Evolutionary conservation across 148 eudicot species (phyloP), one percentile per base, ranked within the genome.

Genomic region (Dysphania ambrosioides): DNA sequence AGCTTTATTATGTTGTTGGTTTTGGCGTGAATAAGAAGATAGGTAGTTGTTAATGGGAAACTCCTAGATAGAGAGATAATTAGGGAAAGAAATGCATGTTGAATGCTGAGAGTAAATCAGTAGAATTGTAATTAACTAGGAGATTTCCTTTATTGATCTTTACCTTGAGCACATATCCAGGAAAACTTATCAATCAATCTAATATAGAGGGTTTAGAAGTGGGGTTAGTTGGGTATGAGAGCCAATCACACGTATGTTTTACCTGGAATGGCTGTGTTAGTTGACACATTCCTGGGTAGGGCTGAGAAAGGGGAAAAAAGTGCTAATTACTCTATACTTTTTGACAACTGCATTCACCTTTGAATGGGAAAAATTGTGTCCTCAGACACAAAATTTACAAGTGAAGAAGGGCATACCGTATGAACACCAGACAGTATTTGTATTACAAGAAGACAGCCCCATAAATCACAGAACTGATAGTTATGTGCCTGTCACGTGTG

Each of bases 401-500:
- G 18, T 59, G 64, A 60, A 60, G 65, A n/a, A 11, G 35, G 65
- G 65, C 32, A 29, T 29, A 60, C 65, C 65, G 19, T 29, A 3
- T 1, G 35, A 8, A 5, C 36, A 60, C 34, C 30, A 3, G 41
- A 13, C 23, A 31, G 18, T n/a, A 63, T 2, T 63, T 61, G 31
- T 5, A 9, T 61, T 4, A 13, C 66, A 15, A 26, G 35, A 18
- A 16, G n/a, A n/a, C n/a, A n/a, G n/a, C 31, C 5, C 38, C 8
- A 30, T 15, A 30, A 41, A 38, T 51, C 34, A 34, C 6, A 24
- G 26, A 12, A 41, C 40, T 32, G 11, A 29, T 70, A 66, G 66
- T 34, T 38, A 62, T 53, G 40, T 66, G 38, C 41, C 29, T 62
- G 51, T 57, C 63, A 65, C 71, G 65, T 63, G 35, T 31, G 29